Percentiles rank a stretch among this genome's conserved stretches.
Evolutionary conservation across 148 eudicot genomes (phyloP).

Genomic region (Talinum fruticosum): DNA sequence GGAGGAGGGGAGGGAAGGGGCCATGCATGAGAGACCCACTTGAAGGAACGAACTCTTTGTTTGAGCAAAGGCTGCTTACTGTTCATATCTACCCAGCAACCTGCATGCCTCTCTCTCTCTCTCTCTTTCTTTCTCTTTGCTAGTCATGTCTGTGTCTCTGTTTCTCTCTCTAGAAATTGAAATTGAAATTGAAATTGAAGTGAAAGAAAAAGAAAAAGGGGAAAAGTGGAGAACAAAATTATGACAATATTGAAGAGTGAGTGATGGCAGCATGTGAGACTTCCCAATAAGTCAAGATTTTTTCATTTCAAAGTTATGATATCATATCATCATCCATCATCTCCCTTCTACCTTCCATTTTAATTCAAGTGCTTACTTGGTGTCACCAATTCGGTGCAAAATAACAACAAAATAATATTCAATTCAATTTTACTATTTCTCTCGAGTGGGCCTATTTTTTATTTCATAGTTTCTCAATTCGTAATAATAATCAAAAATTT

Average conservation of each 20-base stretch:
- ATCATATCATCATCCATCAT: no score
- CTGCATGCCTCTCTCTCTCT: neutral
- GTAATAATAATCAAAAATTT: no score
- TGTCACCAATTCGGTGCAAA: neutral
- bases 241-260: slow-evolving; percentile 28
- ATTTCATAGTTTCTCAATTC: neutral
- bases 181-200: neutral
- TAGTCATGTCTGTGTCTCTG: neutral
- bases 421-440: neutral
- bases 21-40: neutral
- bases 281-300: slow-evolving; percentile 28
- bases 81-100: neutral
- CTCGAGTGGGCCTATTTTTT: neutral
- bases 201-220: neutral
- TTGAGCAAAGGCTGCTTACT: neutral
- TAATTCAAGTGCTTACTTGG: neutral
- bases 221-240: slow-evolving; percentile 38
- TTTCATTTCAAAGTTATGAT: slow-evolving; percentile 9
- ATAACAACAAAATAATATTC: neutral
- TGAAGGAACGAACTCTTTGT: neutral
- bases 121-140: neutral
- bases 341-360: neutral
- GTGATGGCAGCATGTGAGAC: slow-evolving; percentile 37
- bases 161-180: neutral
- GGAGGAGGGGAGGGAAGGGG: neutral